These are phyloP conservation scores for Rhinocladiella similis DNA, from an alignment of 2,329 filamentous ascomycete species.

Conservation along the genomic window DNA sequence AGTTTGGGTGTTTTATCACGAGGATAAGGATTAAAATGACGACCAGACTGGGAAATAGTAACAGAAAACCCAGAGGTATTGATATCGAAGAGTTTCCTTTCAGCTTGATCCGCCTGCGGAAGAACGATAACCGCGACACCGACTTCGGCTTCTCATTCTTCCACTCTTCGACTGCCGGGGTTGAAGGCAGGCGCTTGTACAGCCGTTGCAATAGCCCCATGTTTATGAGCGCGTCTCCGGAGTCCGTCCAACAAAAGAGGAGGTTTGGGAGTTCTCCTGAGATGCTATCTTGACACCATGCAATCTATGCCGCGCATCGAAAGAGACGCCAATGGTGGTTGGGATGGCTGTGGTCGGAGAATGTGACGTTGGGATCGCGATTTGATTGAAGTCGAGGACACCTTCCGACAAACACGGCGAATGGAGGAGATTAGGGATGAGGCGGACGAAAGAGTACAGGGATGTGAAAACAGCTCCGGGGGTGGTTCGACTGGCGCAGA, in stretches of 20 bases:
- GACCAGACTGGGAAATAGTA: constrained; percentile 89
- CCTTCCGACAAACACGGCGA: constrained; percentile 3
- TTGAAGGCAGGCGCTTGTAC: constrained; percentile 51
- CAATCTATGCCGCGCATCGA: constrained; percentile 15
- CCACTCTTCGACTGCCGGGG: constrained; percentile 47
- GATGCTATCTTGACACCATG: constrained; percentile 17
- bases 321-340: neutral
- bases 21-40: constrained; percentile 87
- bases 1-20: constrained; percentile 83
- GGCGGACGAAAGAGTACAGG: constrained; percentile 4
- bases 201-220: constrained; percentile 58
- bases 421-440: constrained; percentile 8
- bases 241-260: constrained; percentile 9
- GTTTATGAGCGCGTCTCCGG: constrained; percentile 9
- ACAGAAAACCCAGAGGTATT: constrained; percentile 85
- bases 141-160: constrained; percentile 44
- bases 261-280: constrained; percentile 13
- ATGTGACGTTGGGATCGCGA: neutral
- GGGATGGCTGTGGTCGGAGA: neutral
- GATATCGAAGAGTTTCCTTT: constrained; percentile 90
- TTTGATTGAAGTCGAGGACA: constrained; percentile 2
- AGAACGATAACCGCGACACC: constrained; percentile 68
- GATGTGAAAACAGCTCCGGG: constrained; percentile 13
- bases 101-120: constrained; percentile 81
- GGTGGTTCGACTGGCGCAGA: constrained; percentile 6